Percentiles rank a stretch among this genome's conserved stretches.
phyloP scores from a whole-genome alignment of 495 filamentous ascomycete genomes.

The Hyphodiscus hymeniophilus region DNA sequence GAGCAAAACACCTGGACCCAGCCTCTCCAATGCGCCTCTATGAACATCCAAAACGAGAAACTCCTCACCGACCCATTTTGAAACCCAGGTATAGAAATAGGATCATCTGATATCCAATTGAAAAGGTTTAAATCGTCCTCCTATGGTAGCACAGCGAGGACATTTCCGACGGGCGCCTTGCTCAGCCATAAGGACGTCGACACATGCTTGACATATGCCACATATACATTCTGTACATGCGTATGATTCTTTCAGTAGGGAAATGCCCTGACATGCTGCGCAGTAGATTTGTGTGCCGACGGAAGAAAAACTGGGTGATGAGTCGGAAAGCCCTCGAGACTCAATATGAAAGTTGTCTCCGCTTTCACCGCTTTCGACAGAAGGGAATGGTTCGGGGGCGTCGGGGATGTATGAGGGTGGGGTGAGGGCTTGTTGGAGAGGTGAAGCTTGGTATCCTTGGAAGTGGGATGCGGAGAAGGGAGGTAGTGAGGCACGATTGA shows the following conservation, averaged over 20 bases:
- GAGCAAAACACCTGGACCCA: background rate
- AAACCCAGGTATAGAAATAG: too few relatives aligned
- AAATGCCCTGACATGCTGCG: constrained; percentile 67
- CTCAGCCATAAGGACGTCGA: constrained; percentile 64
- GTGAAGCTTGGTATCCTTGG: constrained; percentile 77
- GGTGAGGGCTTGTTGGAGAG: constrained; percentile 76
- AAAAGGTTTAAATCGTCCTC: constrained; percentile 60
- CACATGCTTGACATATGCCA: constrained; percentile 78
- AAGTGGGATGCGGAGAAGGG: constrained; percentile 51
- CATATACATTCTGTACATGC: constrained; percentile 94
- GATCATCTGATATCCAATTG: constrained; percentile 24
- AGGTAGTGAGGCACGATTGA: constrained; percentile 72
- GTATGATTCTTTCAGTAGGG: constrained; percentile 68
- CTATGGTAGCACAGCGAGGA: constrained; percentile 57
- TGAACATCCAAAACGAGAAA: constrained; percentile 7
- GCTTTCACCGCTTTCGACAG: constrained; percentile 61
- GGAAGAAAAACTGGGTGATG: constrained; percentile 44
- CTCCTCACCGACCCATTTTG: background rate
- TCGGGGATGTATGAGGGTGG: constrained; percentile 62
- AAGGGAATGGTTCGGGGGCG: constrained; percentile 70
- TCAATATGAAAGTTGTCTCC: constrained; percentile 60
- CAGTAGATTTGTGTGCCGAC: constrained; percentile 79
- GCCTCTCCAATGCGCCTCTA: background rate
- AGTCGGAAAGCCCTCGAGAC: constrained; percentile 41
- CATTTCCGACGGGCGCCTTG: constrained; percentile 53